These are phyloP conservation scores for Ilex asprella DNA, from an alignment of 257 asterid genomes.

Conservation along the genomic window DNA sequence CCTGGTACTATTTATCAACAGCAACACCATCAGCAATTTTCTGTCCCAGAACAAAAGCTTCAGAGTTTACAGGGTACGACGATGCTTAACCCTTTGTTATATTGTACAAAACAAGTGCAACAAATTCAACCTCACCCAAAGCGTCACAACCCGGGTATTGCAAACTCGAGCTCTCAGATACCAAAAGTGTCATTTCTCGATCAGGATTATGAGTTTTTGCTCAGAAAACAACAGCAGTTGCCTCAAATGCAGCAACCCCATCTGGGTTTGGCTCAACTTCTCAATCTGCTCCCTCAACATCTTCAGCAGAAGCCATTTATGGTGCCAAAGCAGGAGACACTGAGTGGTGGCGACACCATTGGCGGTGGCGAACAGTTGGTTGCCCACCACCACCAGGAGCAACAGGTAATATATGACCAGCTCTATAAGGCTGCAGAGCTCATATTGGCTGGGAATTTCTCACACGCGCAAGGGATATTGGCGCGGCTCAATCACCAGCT, in stretches of 20 bases:
- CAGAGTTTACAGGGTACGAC: not conserved
- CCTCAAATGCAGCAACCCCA: not conserved
- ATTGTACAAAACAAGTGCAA: not conserved
- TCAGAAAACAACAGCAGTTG: not conserved
- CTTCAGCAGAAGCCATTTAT: constrained; percentile 1
- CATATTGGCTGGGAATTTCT: not conserved
- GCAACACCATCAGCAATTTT: constrained; percentile 14
- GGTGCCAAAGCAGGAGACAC: not conserved
- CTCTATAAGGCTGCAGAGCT: constrained; percentile 1
- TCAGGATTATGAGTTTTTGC: not conserved
- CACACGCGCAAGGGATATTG: constrained; percentile 97
- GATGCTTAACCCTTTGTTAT: not conserved
- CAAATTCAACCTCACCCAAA: not conserved
- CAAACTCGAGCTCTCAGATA: not conserved
- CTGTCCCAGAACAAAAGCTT: constrained; percentile 11
- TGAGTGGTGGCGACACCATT: not conserved
- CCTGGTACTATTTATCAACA: constrained; percentile 2
- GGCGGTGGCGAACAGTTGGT: not conserved
- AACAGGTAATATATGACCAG: not conserved
- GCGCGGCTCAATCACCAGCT: constrained; percentile 99
- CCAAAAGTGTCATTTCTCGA: not conserved
- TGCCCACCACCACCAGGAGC: not conserved
- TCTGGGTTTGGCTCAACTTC: not conserved
- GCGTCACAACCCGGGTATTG: not conserved
- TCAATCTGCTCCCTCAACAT: not conserved